Base-by-base conservation (phyloP, 2,329 filamentous ascomycete species). In the Clarireedia sp. region DNA sequence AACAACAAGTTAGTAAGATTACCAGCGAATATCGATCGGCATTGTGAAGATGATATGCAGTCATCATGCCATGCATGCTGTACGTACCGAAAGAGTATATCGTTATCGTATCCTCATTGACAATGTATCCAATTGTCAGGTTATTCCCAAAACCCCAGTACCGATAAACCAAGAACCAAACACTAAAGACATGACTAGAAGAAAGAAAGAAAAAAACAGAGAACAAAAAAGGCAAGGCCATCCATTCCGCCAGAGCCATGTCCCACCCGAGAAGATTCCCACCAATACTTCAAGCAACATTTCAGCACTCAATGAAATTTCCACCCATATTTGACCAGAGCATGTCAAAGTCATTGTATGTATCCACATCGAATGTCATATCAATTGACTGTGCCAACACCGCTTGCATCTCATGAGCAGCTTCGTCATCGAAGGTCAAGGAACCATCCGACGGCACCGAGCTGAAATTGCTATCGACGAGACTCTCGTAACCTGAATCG, bases 201-300 rank as follows among this genome's bases (percentile, higher is more conserved):
- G 38, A 17, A 41, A 19, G 16, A 8, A 41, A 17, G 17, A n/a
- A 19, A 41, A 5, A 41, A 19, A 41, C n/a, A n/a, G n/a, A n/a
- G n/a, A n/a, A n/a, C n/a, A n/a, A 16, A 17, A 41, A n/a, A 41
- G 17, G 38, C 9, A 41, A 14, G 17, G 3, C 16, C 16, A 8
- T 41, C 17, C 38, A 10, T 41, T 14, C 5, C 38, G 7, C 17
- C n/a, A 41, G 2, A 17, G 16, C 38, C 38, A 17, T 41, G 3
- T 17, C 38, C 38, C 38, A 19, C n/a, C 38, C 16, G 4, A 19
- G 12, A 12, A 33, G 9, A 33, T 33, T 19, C 16, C 38, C 38
- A 41, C 38, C 14, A 19, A 41, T 10, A 3, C 5, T 5, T 41
- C n/a, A 41, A 19, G 47, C 76, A 77, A 57, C 74, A 71, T 49